phyloP scores from a whole-genome alignment of 345 rosid genomes.

The Citrus cavaleriei region DNA sequence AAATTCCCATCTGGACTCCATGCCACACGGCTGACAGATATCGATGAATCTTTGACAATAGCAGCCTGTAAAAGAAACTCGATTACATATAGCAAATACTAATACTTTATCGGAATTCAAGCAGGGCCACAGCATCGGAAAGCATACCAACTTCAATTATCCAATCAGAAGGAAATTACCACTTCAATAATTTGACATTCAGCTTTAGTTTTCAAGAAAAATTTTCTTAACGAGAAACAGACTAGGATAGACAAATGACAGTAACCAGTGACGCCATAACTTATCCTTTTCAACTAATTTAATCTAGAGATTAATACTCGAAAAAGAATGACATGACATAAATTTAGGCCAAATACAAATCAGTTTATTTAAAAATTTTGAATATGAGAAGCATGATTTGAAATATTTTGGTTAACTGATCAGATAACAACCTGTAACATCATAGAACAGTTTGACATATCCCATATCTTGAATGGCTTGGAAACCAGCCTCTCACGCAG shows the following conservation, averaged over 20 bases:
- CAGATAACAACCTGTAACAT: conserved; percentile 43
- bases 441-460: conserved; percentile 35
- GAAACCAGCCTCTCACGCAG: conserved; percentile 46
- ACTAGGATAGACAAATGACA: background rate
- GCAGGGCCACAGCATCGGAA: background rate
- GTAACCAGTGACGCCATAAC: background rate
- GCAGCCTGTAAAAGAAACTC: conserved; percentile 37
- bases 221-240: background rate
- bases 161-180: background rate
- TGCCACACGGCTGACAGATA: conserved; percentile 50
- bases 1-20: conserved; percentile 70
- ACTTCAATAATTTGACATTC: background rate
- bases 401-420: background rate
- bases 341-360: background rate
- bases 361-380: background rate
- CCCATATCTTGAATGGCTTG: conserved; percentile 61
- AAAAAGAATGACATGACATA: background rate
- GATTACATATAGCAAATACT: conserved; percentile 14
- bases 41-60: conserved; percentile 35
- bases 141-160: background rate
- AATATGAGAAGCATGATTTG: background rate
- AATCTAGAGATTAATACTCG: background rate
- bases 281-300: background rate
- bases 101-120: conserved; percentile 1
- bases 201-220: background rate